A percentile compares a stretch with the other conserved stretches of the same genome.
These are phyloP conservation scores for Pythium phragmitis DNA, from an alignment of 352 stramenopile species.

Conservation along the genomic window DNA sequence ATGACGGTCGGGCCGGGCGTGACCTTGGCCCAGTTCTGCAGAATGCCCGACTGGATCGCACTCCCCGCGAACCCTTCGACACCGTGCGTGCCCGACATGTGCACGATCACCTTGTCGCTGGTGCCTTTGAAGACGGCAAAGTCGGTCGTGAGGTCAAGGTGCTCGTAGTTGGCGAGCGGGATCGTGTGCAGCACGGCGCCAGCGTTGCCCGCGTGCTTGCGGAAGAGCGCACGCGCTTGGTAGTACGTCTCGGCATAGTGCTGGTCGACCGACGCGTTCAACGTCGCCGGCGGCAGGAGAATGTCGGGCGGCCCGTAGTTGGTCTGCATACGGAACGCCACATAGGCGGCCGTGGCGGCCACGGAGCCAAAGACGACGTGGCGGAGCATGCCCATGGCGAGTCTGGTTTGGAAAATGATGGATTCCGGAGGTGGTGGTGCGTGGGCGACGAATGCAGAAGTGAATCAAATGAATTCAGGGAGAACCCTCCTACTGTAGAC, in stretches of 20 bases:
- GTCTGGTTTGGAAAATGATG: neutral
- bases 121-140: conserved; percentile 32
- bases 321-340: conserved; percentile 27
- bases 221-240: conserved; percentile 35
- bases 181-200: conserved; percentile 28
- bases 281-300: conserved; percentile 14
- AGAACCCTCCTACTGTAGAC: too few relatives aligned
- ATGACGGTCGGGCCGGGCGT: conserved; percentile 67
- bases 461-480: neutral
- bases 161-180: conserved; percentile 16
- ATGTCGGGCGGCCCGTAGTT: conserved; percentile 27
- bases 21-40: conserved; percentile 3
- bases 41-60: conserved; percentile 45
- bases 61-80: conserved; percentile 54
- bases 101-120: conserved; percentile 28
- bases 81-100: conserved; percentile 51
- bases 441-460: neutral
- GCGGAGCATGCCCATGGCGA: conserved; percentile 14
- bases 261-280: conserved; percentile 16
- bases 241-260: conserved; percentile 38
- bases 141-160: conserved; percentile 40
- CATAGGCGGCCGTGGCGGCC: conserved; percentile 7
- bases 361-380: conserved; percentile 5
- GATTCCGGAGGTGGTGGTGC: neutral
- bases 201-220: conserved; percentile 12